These are phyloP conservation scores for Melaleuca quinquenervia DNA, from an alignment of 345 rosid species.

Conservation along the genomic window DNA sequence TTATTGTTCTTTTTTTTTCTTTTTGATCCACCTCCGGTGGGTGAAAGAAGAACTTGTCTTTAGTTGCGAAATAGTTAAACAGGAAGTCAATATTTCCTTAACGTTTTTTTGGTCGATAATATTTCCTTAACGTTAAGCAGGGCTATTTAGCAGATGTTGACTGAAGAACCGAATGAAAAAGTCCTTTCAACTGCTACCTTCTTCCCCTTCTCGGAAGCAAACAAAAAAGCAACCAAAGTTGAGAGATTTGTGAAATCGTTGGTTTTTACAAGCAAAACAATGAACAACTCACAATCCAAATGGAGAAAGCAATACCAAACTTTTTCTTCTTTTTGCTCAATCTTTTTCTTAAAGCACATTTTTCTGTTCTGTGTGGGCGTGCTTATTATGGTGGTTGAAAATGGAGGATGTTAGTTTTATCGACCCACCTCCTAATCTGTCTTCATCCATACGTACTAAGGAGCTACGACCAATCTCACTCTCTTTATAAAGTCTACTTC, in stretches of 20 bases:
- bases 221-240: neutral
- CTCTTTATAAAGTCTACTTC: neutral
- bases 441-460: neutral
- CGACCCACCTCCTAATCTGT: neutral
- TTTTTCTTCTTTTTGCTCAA: neutral
- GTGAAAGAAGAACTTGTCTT: neutral
- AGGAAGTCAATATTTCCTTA: neutral
- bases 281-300: neutral
- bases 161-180: neutral
- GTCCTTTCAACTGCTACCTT: neutral
- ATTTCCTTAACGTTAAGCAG: neutral
- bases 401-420: neutral
- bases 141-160: neutral
- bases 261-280: neutral
- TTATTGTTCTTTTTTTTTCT: neutral
- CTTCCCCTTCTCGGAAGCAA: neutral
- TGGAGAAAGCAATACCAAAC: neutral
- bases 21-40: neutral
- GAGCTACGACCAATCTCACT: neutral
- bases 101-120: no score
- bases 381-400: neutral
- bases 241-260: neutral
- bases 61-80: neutral
- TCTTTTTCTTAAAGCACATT: neutral
- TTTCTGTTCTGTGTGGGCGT: neutral